Evolutionary conservation across 768 basidiomycete species (phyloP).

Genomic region (Pleurotus citrinopileatus): DNA sequence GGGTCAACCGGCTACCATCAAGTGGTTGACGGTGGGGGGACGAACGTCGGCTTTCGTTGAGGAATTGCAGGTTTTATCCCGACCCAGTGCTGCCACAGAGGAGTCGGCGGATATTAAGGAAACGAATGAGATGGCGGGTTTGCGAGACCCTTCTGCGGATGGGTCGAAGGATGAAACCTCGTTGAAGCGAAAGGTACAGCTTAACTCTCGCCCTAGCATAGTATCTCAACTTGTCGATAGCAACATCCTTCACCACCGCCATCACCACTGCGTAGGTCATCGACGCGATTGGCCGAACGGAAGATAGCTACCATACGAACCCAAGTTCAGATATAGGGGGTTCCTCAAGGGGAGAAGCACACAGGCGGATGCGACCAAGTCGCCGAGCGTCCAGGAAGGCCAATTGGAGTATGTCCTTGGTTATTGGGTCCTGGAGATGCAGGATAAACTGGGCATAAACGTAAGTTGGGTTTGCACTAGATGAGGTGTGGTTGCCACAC

Average conservation of each 20-base stretch:
- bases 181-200: conserved; percentile 14
- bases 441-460: conserved; percentile 51
- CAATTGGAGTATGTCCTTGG: conserved; percentile 42
- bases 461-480: neutral
- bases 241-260: neutral
- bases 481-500: conserved; percentile 23
- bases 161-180: neutral
- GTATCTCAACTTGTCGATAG: too few relatives aligned
- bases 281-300: neutral
- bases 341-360: conserved; percentile 52
- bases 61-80: conserved; percentile 50
- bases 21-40: conserved; percentile 74
- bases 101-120: neutral
- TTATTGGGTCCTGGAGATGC: conserved; percentile 42
- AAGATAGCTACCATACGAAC: too few relatives aligned
- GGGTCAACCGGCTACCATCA: conserved; percentile 68
- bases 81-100: conserved; percentile 9
- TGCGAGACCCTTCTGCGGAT: too few relatives aligned
- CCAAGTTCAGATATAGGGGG: conserved; percentile 36
- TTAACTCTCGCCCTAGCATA: conserved; percentile 9
- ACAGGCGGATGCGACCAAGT: conserved; percentile 67
- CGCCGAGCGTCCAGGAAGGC: conserved; percentile 75
- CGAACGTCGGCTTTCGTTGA: conserved; percentile 71
- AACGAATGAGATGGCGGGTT: too few relatives aligned
- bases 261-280: neutral